Evolutionary conservation across 768 basidiomycete species (phyloP), one percentile per base, ranked within the genome.

Genomic region (Asterophora parasitica): DNA sequence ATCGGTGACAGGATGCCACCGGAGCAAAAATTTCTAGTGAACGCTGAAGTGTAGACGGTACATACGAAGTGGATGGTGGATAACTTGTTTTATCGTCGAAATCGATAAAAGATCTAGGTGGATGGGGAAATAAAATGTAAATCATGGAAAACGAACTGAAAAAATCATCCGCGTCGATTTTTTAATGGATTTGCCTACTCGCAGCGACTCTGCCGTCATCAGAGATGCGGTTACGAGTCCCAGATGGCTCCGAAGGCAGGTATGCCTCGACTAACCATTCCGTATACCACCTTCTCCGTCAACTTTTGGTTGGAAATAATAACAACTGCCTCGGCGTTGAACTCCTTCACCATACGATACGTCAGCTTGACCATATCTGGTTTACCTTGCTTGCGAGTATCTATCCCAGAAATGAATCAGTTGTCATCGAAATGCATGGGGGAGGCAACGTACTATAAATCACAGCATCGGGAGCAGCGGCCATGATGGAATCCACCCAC

Each of bases 191-290:
- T 3, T 23, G 23, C 23, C 3, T 23, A 23, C 23, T 23, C 23
- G 23, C 23, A 23, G 23, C 6, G 23, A 3, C 6, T 23, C 30
- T 31, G 12, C 30, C 9, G 12, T 31, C 30, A 4, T 31, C 30
- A 2, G 2, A 44, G 13, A 40, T 63, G 78, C 79, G 81, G 4
- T 46, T 23, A 46, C 8, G 49, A 44, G 30, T 82, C 79, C 76
- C 76, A 82, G 54, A 82, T 82, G 4, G 78, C 78, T 23, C 79
- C 79, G 53, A 78, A 82, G 4, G 78, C 78, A 12, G 78, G 78
- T 42, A 81, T 78, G 1, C 78, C 78, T 44, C 78, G 58, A 56
- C 75, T 77, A 66, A 71, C 74, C 74, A 78, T 75, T 8, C 78
- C 79, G 56, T 81, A 82, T 27, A 80, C 78, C 16, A 82, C 67